These are phyloP conservation scores for Corylus americana DNA, from an alignment of 306 rosid genomes.

Conservation along the genomic window DNA sequence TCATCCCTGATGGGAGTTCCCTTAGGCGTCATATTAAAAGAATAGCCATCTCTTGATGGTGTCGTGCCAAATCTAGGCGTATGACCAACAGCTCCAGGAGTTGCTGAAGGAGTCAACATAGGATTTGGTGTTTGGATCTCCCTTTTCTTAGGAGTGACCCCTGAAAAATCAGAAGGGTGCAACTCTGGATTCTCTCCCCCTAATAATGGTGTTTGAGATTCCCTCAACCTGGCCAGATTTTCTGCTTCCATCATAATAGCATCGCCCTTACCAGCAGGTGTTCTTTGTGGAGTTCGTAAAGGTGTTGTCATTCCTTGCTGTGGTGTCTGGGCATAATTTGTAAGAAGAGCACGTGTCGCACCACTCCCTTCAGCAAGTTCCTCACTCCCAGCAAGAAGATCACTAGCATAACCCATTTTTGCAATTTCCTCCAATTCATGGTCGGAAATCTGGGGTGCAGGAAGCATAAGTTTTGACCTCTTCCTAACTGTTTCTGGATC, in stretches of 20 bases:
- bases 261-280: slow-evolving; percentile 92
- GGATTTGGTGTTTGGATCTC: slow-evolving; percentile 85
- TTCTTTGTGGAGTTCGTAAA: slow-evolving; percentile 86
- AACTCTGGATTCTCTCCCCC: slow-evolving; percentile 96
- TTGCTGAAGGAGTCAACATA: slow-evolving; percentile 84
- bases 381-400: slow-evolving; percentile 72
- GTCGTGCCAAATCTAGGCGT: slow-evolving; percentile 87
- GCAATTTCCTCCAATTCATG: slow-evolving; percentile 94
- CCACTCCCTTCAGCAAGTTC: slow-evolving; percentile 73
- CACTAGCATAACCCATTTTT: slow-evolving; percentile 93
- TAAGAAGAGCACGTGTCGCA: slow-evolving; percentile 85
- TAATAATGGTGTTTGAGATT: slow-evolving; percentile 90
- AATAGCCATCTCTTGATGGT: slow-evolving; percentile 80
- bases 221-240: slow-evolving; percentile 91
- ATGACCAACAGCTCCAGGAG: slow-evolving; percentile 78
- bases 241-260: slow-evolving; percentile 97
- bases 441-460: slow-evolving; percentile 93
- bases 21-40: slow-evolving; percentile 79
- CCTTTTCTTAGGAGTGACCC: slow-evolving; percentile 87
- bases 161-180: slow-evolving; percentile 95
- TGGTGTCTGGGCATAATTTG: slow-evolving; percentile 88
- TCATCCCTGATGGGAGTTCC: slow-evolving; percentile 93
- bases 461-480: slow-evolving; percentile 93
- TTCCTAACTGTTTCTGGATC: slow-evolving; percentile 93
- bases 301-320: slow-evolving; percentile 79